These are phyloP conservation scores for Lichtheimia ornata DNA, from an alignment of 371 early-diverging fungal genomes.

Conservation along the genomic window DNA sequence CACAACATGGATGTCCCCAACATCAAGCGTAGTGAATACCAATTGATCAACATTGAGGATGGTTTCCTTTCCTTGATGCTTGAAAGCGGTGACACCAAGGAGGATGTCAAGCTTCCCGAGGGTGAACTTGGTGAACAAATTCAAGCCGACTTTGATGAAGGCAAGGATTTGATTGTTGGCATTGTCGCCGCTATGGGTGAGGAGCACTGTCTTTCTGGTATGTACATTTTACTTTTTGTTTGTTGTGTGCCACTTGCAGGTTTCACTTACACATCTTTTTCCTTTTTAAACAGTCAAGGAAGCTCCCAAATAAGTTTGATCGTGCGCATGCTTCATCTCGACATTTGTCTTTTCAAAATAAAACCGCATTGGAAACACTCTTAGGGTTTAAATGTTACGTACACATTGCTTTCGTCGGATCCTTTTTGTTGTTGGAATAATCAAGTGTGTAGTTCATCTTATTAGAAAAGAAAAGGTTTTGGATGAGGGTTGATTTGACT, in stretches of 20 bases:
- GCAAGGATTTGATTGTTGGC: constrained; percentile 86
- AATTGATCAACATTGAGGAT: constrained; percentile 88
- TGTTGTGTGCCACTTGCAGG: not conserved
- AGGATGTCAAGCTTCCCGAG: constrained; percentile 94
- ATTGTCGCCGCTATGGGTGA: constrained; percentile 94
- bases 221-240: constrained; percentile 34
- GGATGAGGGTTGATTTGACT: too few species aligned
- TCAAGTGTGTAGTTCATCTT: too few species aligned
- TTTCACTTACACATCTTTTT: not conserved
- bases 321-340: not conserved
- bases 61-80: constrained; percentile 91
- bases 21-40: constrained; percentile 86
- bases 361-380: too few species aligned
- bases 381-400: too few species aligned
- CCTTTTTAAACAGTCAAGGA: constrained; percentile 33
- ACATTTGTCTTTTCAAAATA: too few species aligned
- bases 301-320: constrained; percentile 30
- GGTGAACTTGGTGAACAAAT: constrained; percentile 84
- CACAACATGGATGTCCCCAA: constrained; percentile 99
- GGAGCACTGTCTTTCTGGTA: constrained; percentile 82
- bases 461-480: too few species aligned
- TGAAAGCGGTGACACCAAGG: constrained; percentile 82
- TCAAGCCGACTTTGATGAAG: constrained; percentile 73
- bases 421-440: too few species aligned
- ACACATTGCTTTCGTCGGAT: too few species aligned